Evolutionary conservation across 805 yeast genomes (phyloP), one percentile per base, ranked within the genome.

Genomic region (Metschnikowia continentalis): DNA sequence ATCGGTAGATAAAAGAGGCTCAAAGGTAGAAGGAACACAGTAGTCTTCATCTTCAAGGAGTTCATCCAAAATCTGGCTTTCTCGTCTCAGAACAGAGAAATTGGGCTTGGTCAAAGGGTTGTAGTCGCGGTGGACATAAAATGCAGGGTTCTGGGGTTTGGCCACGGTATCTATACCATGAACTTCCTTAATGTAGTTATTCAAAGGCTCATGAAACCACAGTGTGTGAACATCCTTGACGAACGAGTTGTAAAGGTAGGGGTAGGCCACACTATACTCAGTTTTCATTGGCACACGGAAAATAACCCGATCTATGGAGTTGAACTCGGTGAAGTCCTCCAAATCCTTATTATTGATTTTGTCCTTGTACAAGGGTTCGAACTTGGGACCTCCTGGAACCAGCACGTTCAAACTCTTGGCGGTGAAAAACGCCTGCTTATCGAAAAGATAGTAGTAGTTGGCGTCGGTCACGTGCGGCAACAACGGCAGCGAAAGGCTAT

Each of bases 351-450:
- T 76, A 57, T 83, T 83, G 36, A 75, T 71, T 45, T 64, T 64
- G 47, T 85, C 88, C 53, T 84, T 82, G 68, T 76, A 82, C 14
- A 91, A 68, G 0, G 96, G 96, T 69, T 91, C 98, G 67, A 90
- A 94, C 63, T 86, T 88, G 11, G 99, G 98, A 0, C 99, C 99
- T 11, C 96, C 96, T 0, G 97, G 97, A 33, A 94, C 75, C 1
- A 96, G 86, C 42, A 84, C 77, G 61, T 91, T 90, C 46, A 94
- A 75, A 7, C 96, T 92, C 63, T 94, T 94, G 0, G 98, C 96
- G 0, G 97, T 91, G 65, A 86, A 81, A 57, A 94, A 88, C 0
- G 97, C 77, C 49, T 85, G 77, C 51, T 81, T 82, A 59, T 91
- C 90, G 64, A 91, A 92, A 37, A 90, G 68, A 60, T 87, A 86